Percentiles rank a stretch among this genome's conserved stretches.
These are phyloP conservation scores for Gomphus sp. DNA, from an alignment of 1,284 basidiomycete genomes.

Conservation along the genomic window DNA sequence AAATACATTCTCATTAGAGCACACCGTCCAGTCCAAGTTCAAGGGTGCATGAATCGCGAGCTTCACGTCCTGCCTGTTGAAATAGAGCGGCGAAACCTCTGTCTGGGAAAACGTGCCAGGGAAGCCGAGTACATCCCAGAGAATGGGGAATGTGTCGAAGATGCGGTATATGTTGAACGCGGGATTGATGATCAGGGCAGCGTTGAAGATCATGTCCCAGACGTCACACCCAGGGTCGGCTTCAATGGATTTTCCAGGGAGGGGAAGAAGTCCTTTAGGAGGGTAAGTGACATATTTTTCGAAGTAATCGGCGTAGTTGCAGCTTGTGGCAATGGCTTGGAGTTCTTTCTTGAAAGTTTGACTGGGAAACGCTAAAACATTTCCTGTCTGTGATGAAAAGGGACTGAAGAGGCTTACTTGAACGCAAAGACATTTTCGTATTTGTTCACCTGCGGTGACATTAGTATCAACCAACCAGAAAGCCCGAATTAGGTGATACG, in stretches of 20 bases:
- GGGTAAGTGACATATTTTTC: slow-evolving; percentile 59
- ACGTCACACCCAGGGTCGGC: slow-evolving; percentile 49
- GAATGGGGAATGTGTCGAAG: slow-evolving; percentile 56
- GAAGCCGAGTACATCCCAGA: slow-evolving; percentile 73
- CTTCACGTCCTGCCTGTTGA: slow-evolving; percentile 64
- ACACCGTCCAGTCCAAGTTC: slow-evolving; percentile 54
- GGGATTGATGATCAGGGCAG: slow-evolving; percentile 53
- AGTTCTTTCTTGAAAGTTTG: slow-evolving; percentile 53
- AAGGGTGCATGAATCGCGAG: slow-evolving; percentile 61
- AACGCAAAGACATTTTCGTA: slow-evolving; percentile 59
- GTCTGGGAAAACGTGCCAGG: slow-evolving; percentile 55
- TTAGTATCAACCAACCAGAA: slow-evolving; percentile 2
- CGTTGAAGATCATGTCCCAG: slow-evolving; percentile 54
- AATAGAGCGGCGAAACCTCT: slow-evolving; percentile 42
- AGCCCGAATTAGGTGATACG: not conserved
- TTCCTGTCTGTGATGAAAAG: slow-evolving; percentile 9
- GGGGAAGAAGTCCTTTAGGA: slow-evolving; percentile 46
- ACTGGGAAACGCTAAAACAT: slow-evolving; percentile 30
- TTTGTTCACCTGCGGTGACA: slow-evolving; percentile 32
- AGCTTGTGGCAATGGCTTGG: slow-evolving; percentile 39
- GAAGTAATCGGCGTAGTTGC: slow-evolving; percentile 57
- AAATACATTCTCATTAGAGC: slow-evolving; percentile 53
- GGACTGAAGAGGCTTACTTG: slow-evolving; percentile 40
- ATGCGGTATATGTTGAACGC: slow-evolving; percentile 72
- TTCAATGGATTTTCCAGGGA: slow-evolving; percentile 41